phyloP scores from a whole-genome alignment of 1,139 yeast species.

The Eremothecium cymbalariae region DNA sequence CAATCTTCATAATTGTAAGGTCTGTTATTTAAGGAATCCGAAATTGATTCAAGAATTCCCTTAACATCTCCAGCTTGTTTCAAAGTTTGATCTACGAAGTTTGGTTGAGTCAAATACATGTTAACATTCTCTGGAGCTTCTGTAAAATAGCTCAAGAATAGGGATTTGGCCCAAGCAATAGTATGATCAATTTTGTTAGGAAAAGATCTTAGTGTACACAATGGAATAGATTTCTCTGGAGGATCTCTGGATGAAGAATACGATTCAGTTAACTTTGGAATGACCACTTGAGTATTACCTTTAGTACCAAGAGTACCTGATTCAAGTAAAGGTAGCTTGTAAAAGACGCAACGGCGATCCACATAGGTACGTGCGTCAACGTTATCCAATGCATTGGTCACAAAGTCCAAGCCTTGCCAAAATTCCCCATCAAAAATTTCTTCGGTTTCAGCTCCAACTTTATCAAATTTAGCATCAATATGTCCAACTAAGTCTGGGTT shows the following conservation, averaged over 20 bases:
- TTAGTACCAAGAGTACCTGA: slow-evolving; percentile 97
- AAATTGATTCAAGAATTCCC: slow-evolving; percentile 71
- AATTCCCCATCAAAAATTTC: slow-evolving; percentile 76
- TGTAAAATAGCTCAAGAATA: slow-evolving; percentile 87
- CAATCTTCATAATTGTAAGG: slow-evolving; percentile 92
- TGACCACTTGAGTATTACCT: slow-evolving; percentile 94
- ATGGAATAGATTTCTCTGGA: slow-evolving; percentile 94
- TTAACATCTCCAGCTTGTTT: slow-evolving; percentile 90
- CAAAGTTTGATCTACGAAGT: slow-evolving; percentile 81
- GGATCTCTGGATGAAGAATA: slow-evolving; percentile 97
- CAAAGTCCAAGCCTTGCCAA: slow-evolving; percentile 78
- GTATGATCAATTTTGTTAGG: slow-evolving; percentile 98
- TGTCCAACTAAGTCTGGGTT: slow-evolving; percentile 76
- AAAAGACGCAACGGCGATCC: slow-evolving; percentile 93
- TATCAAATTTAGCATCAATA: slow-evolving; percentile 68
- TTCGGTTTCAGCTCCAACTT: slow-evolving; percentile 92
- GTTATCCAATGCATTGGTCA: slow-evolving; percentile 93
- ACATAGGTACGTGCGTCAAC: slow-evolving; percentile 97
- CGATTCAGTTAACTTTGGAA: slow-evolving; percentile 88
- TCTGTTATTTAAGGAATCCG: slow-evolving; percentile 63
- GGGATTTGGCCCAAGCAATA: slow-evolving; percentile 96
- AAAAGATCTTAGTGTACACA: slow-evolving; percentile 93
- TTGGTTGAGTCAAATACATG: slow-evolving; percentile 81
- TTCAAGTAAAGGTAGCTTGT: slow-evolving; percentile 83
- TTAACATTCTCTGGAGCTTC: slow-evolving; percentile 92